Evolutionary conservation across 768 basidiomycete genomes (phyloP).

Genomic region (Russula earlei): DNA sequence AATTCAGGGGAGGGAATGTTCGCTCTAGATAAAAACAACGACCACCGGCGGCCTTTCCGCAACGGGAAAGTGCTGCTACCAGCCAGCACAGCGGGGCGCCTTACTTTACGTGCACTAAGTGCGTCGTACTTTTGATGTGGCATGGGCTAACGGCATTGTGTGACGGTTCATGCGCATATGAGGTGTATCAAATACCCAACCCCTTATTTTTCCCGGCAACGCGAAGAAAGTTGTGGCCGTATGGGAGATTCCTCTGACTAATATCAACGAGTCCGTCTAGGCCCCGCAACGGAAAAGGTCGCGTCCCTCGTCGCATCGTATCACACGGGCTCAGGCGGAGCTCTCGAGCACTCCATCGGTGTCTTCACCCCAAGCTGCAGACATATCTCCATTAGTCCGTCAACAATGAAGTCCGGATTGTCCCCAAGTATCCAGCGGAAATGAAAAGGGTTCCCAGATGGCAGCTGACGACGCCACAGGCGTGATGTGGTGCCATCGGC

Average conservation of each 20-base stretch:
- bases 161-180: slow-evolving; percentile 5
- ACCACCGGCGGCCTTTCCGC: slow-evolving; percentile 2
- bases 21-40: no score
- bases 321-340: neutral
- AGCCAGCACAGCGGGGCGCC: slow-evolving; percentile 7
- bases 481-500: slow-evolving; percentile 10
- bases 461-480: slow-evolving; percentile 17
- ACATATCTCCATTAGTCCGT: neutral
- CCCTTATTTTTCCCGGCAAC: neutral
- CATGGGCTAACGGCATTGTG: slow-evolving; percentile 2
- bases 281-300: neutral
- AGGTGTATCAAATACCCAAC: slow-evolving; percentile 1
- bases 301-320: neutral
- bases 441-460: slow-evolving; percentile 4
- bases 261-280: neutral
- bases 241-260: slow-evolving; percentile 10
- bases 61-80: slow-evolving; percentile 3
- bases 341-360: neutral
- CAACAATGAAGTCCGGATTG: neutral
- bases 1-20: neutral
- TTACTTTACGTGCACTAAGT: slow-evolving; percentile 8
- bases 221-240: slow-evolving; percentile 1
- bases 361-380: neutral
- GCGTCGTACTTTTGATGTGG: neutral
- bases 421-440: slow-evolving; percentile 4